Conservation (phyloP, 257 asterid genomes). For the Capsicum chinense region DNA sequence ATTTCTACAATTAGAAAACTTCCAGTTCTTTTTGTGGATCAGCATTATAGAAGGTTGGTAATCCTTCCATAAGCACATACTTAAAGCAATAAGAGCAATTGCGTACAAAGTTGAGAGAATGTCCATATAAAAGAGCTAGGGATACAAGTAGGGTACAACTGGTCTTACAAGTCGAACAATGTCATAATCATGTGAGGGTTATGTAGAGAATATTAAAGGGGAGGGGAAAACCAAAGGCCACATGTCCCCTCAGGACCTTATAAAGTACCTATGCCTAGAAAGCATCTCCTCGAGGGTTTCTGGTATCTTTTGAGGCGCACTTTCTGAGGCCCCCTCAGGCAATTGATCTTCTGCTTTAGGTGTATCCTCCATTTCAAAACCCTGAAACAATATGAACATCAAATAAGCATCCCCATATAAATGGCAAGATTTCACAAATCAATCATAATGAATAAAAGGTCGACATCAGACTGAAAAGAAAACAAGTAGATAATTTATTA, state of each 20-base stretch:
- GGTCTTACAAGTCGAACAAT: not conserved
- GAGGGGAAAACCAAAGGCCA: constrained; percentile 14
- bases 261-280: constrained; percentile 57
- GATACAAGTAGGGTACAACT: not conserved
- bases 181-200: not conserved
- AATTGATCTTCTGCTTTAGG: constrained; percentile 44
- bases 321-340: constrained; percentile 48
- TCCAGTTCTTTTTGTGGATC: not conserved
- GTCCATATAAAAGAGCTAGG: not conserved
- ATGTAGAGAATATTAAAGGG: not conserved
- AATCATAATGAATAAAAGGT: not conserved
- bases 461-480: not conserved
- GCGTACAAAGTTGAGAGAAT: not conserved
- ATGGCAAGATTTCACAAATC: not conserved
- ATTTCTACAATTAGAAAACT: constrained; percentile 7
- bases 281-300: constrained; percentile 73
- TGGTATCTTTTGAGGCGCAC: constrained; percentile 41
- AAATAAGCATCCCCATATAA: constrained; percentile 23
- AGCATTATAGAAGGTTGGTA: constrained; percentile 5
- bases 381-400: constrained; percentile 34
- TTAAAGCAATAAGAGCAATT: not conserved
- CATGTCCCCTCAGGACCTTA: not conserved
- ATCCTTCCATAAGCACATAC: not conserved
- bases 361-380: constrained; percentile 50
- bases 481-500: not conserved